phyloP scores from a whole-genome alignment of 306 rosid genomes.

The Fragaria nilgerrensis region DNA sequence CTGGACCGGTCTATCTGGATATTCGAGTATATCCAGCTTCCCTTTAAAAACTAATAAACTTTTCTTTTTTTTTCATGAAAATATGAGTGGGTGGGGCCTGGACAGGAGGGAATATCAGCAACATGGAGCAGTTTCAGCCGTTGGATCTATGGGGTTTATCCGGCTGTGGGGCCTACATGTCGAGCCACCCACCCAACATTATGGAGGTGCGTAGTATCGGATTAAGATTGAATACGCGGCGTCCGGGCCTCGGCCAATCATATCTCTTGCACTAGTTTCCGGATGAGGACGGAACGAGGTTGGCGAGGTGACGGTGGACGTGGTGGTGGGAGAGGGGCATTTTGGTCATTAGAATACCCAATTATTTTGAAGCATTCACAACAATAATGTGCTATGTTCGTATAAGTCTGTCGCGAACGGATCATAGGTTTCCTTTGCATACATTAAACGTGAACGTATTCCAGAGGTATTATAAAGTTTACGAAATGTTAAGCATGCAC shows the following conservation, averaged over 20 bases:
- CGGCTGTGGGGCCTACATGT: slow-evolving; percentile 35
- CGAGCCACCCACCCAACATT: neutral
- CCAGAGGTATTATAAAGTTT: too few species aligned
- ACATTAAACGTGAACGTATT: too few species aligned
- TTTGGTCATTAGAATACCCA: neutral
- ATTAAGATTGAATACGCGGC: slow-evolving; percentile 45
- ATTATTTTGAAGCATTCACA: neutral
- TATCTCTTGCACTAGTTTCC: neutral
- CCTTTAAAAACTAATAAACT: neutral
- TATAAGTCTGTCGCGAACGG: neutral
- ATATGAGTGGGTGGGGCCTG: neutral
- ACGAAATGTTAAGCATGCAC: too few species aligned
- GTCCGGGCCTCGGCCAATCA: slow-evolving; percentile 9
- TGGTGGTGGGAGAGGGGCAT: neutral
- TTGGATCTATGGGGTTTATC: slow-evolving; percentile 26
- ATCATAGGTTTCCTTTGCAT: too few species aligned
- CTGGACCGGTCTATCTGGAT: slow-evolving; percentile 36
- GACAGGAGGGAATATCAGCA: neutral
- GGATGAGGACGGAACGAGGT: neutral
- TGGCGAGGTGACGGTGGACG: neutral
- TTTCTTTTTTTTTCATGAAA: neutral
- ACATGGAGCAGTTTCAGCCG: slow-evolving; percentile 33
- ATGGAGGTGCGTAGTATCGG: neutral
- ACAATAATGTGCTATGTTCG: neutral
- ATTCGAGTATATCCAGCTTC: slow-evolving; percentile 43